Conservation (phyloP, 331 rosid genomes). For the Erythrophleum ivorense region DNA sequence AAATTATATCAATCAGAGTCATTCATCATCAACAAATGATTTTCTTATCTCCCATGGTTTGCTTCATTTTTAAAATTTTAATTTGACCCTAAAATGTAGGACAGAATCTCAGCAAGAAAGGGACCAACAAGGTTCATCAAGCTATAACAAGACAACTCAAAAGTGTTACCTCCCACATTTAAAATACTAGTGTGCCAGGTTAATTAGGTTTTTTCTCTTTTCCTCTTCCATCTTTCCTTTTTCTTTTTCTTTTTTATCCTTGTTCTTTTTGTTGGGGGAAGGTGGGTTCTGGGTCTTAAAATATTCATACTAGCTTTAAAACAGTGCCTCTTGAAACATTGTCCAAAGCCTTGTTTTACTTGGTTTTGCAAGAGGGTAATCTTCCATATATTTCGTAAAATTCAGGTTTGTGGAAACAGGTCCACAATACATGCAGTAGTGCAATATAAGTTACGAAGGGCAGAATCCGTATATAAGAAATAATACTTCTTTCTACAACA, state of each 20-base stretch:
- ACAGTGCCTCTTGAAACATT: neutral
- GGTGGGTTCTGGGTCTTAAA: neutral
- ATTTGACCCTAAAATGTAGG: neutral
- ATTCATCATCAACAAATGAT: neutral
- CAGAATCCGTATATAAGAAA: neutral
- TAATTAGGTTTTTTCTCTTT: neutral
- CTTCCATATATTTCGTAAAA: neutral
- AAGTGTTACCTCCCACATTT: neutral
- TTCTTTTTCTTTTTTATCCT: neutral
- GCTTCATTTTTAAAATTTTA: neutral
- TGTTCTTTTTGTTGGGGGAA: neutral
- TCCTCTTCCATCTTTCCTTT: neutral
- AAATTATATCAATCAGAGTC: neutral
- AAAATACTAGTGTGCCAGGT: neutral
- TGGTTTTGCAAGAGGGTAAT: neutral
- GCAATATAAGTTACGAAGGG: neutral
- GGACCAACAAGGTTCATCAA: slow-evolving; percentile 4
- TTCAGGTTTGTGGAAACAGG: neutral
- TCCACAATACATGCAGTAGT: neutral
- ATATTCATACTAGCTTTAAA: slow-evolving; percentile 5
- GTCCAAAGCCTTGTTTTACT: neutral
- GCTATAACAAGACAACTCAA: neutral
- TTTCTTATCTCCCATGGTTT: neutral
- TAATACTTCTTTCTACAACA: neutral
- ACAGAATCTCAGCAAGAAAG: neutral